Base-by-base conservation (phyloP, 805 yeast genomes). In the Nakazawaea sp. region DNA sequence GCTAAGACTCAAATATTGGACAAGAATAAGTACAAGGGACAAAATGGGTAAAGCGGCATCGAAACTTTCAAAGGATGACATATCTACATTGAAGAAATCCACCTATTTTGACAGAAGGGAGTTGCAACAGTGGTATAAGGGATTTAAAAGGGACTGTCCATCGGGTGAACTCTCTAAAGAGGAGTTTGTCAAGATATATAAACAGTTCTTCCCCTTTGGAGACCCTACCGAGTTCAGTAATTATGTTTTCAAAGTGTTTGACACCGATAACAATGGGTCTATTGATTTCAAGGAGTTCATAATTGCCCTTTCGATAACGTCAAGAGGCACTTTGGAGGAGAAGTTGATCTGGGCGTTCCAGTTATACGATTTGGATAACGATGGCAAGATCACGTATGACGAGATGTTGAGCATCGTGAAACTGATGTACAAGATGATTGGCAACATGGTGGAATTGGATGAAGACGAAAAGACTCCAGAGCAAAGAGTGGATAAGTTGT, bases 161-260 rank as follows among this genome's bases (percentile, higher is more conserved):
- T 69, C 77, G 24, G 97, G 97, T 1, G 89, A 81, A 55, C 66
- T 92, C 19, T 76, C 88, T 3, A 82, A 81, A 51, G 85, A 81
- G 33, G 97, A 92, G 53, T 87, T 92, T 57, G 78, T 82, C 47
- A 86, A 85, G 58, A 89, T 92, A 15, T 94, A 89, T 64, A 86
- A 86, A 56, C 97, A 92, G 53, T 92, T 90, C 58, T 92, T 92
- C 68, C 99, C 99, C 15, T 92, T 92, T 65, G 99, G 99, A 0
- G 96, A 90, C 51, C 96, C 98, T 1, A 75, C 83, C 3, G 90
- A 87, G 41, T 92, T 87, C 61, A 86, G 96, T 40, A 84, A 78
- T 41, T 83, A 81, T 48, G 81, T 94, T 12, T 92, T 92, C 61
- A 77, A 80, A 37, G 95, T 87, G 3, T 89, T 92, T 58, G 97